These are phyloP conservation scores for Colletotrichum lini DNA, from an alignment of 2,329 filamentous ascomycete genomes.

Conservation along the genomic window DNA sequence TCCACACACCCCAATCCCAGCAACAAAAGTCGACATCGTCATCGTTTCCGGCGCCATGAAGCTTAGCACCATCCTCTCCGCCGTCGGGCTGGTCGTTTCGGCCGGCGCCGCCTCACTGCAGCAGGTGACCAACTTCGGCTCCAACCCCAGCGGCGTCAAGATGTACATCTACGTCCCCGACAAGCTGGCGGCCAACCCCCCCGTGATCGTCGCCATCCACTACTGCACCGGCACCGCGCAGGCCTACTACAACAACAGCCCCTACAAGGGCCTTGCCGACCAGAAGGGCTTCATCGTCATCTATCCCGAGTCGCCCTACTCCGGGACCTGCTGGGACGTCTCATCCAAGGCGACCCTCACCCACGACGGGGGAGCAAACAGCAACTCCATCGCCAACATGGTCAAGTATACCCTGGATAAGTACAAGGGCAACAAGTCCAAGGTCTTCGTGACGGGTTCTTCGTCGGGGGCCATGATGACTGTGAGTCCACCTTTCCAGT, in stretches of 20 bases:
- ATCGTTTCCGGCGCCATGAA: slow-evolving; percentile 24
- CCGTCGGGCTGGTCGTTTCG: slow-evolving; percentile 43
- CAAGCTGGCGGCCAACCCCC: slow-evolving; percentile 55
- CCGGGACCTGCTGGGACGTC: slow-evolving; percentile 72
- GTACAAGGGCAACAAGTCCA: slow-evolving; percentile 63
- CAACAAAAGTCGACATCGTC: neutral
- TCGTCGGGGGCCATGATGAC: slow-evolving; percentile 43
- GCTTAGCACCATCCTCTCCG: slow-evolving; percentile 36
- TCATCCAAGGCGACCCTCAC: slow-evolving; percentile 64
- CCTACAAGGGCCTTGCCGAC: slow-evolving; percentile 68
- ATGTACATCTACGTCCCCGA: slow-evolving; percentile 52
- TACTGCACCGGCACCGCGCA: slow-evolving; percentile 69
- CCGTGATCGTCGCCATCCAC: slow-evolving; percentile 69
- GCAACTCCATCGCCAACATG: slow-evolving; percentile 68
- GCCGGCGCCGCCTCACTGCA: slow-evolving; percentile 46
- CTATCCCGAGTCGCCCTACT: slow-evolving; percentile 59
- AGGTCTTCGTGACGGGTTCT: slow-evolving; percentile 64
- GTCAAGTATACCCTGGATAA: slow-evolving; percentile 62
- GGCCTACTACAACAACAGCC: slow-evolving; percentile 64
- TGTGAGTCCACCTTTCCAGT: neutral
- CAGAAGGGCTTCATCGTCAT: slow-evolving; percentile 69
- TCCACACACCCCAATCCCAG: neutral
- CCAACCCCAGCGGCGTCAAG: slow-evolving; percentile 47
- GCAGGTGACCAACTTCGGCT: slow-evolving; percentile 49
- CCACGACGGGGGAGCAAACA: slow-evolving; percentile 66